These are phyloP conservation scores for Scheffersomyces spartinae DNA, from an alignment of 805 yeast genomes.

Conservation along the genomic window DNA sequence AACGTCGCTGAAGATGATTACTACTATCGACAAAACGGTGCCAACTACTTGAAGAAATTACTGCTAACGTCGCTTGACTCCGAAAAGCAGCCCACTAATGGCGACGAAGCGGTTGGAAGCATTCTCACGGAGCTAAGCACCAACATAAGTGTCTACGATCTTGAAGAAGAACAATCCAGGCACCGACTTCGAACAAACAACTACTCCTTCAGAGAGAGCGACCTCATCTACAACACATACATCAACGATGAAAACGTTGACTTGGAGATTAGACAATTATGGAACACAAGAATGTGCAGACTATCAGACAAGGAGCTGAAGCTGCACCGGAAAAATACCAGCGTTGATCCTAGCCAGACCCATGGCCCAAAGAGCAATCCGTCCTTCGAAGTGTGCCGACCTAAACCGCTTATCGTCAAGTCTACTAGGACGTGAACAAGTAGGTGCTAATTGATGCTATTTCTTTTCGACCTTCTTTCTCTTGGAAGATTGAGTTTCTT, in stretches of 20 bases:
- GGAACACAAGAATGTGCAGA: constrained; percentile 34
- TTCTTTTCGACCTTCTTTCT: constrained; percentile 11
- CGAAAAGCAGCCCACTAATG: constrained; percentile 8
- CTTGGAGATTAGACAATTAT: constrained; percentile 38
- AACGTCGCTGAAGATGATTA: too few relatives aligned
- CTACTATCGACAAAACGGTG: constrained; percentile 6
- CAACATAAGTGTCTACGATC: not conserved
- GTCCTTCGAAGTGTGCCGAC: constrained; percentile 2
- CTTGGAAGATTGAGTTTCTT: constrained; percentile 10
- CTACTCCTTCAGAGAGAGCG: constrained; percentile 52
- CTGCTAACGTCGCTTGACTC: constrained; percentile 2
- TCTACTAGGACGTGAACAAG: constrained; percentile 3
- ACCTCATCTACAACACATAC: constrained; percentile 34
- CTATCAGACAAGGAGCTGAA: constrained; percentile 15
- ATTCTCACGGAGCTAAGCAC: constrained; percentile 3
- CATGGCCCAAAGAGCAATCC: constrained; percentile 4
- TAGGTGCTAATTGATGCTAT: not conserved
- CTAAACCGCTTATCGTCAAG: constrained; percentile 1
- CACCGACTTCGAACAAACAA: constrained; percentile 3
- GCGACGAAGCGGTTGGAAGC: constrained; percentile 13
- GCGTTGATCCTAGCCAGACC: constrained; percentile 16
- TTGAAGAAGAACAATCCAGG: not conserved
- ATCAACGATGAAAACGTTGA: constrained; percentile 31
- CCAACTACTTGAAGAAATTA: constrained; percentile 2
- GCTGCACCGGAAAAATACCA: constrained; percentile 24